These are phyloP conservation scores for Arthrinium phaeospermum DNA, from an alignment of 2,329 filamentous ascomycete species.

Conservation along the genomic window DNA sequence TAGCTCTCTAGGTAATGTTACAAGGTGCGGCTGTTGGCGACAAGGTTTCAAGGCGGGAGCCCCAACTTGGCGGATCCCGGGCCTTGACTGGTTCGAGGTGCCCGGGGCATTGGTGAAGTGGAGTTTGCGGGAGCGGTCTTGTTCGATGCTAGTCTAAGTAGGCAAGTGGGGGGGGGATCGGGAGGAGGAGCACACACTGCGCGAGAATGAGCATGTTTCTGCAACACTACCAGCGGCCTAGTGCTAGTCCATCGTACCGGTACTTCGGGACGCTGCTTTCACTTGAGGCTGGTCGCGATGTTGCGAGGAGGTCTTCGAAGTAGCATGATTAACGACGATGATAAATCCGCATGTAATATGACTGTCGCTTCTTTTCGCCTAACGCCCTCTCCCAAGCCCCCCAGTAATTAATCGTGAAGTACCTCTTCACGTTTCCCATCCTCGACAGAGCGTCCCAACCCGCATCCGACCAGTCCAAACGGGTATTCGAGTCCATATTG, in stretches of 20 bases:
- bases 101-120: not conserved
- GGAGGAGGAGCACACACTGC: not conserved
- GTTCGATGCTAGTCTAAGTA: not conserved
- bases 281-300: not conserved
- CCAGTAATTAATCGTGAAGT: not conserved
- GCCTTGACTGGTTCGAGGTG: not conserved
- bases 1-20: not conserved
- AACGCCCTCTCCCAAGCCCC: not conserved
- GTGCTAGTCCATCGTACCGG: not conserved
- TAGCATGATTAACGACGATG: not conserved
- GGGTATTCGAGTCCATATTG: not conserved
- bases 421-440: not conserved
- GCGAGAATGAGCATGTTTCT: slow-evolving; percentile 11
- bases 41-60: not conserved
- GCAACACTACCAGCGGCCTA: not conserved
- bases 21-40: not conserved
- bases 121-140: not conserved
- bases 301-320: not conserved
- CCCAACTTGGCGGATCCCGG: not conserved
- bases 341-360: not conserved
- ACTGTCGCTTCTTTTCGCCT: not conserved
- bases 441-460: not conserved
- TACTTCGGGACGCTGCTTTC: not conserved
- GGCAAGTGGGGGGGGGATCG: not conserved
- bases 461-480: not conserved